Evolutionary conservation across 176 grass and related monocot genomes (phyloP).

Genomic region (Oryza coarctata): DNA sequence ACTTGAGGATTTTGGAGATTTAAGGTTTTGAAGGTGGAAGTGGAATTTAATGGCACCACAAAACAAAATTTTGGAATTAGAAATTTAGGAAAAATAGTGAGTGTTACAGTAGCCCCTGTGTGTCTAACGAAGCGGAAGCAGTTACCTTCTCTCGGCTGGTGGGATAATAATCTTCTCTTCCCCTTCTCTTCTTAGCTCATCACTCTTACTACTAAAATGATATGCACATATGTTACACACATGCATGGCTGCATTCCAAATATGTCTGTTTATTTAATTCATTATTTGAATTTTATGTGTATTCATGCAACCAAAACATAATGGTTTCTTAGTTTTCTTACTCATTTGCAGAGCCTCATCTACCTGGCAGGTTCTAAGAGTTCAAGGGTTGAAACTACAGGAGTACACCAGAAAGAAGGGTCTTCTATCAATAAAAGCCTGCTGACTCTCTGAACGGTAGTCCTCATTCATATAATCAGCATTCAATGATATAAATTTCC

Average conservation of each 20-base stretch:
- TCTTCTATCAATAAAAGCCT: constrained; percentile 95
- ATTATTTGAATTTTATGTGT: constrained; percentile 14
- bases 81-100: no score
- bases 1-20: no score
- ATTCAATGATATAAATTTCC: neutral
- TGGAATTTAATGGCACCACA: no score
- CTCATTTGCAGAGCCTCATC: constrained; percentile 85
- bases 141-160: constrained; percentile 82
- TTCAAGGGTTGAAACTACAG: constrained; percentile 81
- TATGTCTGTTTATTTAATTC: constrained; percentile 6
- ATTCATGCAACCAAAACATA: neutral
- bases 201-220: constrained; percentile 8
- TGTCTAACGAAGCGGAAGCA: constrained; percentile 59
- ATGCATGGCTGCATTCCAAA: neutral
- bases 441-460: constrained; percentile 83
- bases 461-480: constrained; percentile 28
- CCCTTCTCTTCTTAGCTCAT: constrained; percentile 1
- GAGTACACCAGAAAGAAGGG: constrained; percentile 81
- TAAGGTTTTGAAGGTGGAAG: no score
- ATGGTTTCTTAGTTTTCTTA: constrained; percentile 31
- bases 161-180: constrained; percentile 29
- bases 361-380: constrained; percentile 91
- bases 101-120: constrained; percentile 49
- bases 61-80: no score
- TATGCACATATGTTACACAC: neutral